Percentiles rank a stretch among this genome's conserved stretches.
Evolutionary conservation across 75 land plant species (phyloP).

Genomic region (Cupressus sempervirens): DNA sequence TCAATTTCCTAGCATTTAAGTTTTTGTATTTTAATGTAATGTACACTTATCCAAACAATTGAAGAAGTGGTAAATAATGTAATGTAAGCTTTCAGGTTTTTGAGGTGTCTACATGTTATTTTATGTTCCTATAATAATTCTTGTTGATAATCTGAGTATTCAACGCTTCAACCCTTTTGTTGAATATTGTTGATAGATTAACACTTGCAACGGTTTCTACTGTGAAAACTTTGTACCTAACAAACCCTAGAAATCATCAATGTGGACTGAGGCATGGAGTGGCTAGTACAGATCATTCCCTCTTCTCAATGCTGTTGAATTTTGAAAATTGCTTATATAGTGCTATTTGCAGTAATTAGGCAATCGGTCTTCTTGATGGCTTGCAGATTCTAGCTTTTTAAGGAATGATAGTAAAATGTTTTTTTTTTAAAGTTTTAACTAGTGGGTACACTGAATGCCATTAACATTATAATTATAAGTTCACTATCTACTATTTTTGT

Average conservation of each 20-base stretch:
- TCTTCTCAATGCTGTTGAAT: background rate
- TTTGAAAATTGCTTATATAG: background rate
- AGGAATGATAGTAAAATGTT: background rate
- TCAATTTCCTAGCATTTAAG: background rate
- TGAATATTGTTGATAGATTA: slow-evolving; percentile 40
- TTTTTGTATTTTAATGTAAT: background rate
- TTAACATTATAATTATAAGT: background rate
- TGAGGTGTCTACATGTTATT: background rate
- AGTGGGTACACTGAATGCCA: background rate
- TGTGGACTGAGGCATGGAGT: slow-evolving; percentile 93
- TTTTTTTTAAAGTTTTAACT: background rate
- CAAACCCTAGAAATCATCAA: slow-evolving; percentile 62
- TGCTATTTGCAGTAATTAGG: background rate
- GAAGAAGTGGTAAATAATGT: too few relatives aligned
- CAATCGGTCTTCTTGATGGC: background rate
- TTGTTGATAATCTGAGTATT: background rate
- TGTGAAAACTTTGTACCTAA: slow-evolving; percentile 69
- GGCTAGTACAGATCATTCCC: slow-evolving; percentile 49
- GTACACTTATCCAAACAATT: too few relatives aligned
- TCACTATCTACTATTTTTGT: background rate
- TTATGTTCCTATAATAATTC: background rate
- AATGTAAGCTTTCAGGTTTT: too few relatives aligned
- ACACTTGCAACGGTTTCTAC: slow-evolving; percentile 84
- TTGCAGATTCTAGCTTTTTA: background rate
- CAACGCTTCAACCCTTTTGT: background rate